Base-by-base conservation (phyloP, 1,284 basidiomycete genomes). In the Uromyces viciae-fabae region DNA sequence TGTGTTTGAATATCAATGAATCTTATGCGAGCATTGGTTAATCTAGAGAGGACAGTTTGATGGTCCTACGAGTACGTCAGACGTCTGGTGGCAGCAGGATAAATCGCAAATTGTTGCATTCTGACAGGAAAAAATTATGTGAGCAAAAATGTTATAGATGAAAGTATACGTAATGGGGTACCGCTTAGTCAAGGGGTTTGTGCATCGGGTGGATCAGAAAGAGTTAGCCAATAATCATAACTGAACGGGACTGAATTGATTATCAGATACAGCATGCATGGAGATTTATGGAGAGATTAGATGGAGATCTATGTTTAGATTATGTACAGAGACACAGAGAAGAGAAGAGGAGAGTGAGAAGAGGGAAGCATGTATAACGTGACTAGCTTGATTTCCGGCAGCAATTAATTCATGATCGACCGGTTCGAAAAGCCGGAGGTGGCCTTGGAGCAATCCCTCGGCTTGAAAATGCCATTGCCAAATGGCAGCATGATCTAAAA, bases 51-150 rank as follows among this genome's bases (percentile, higher is more conserved):
- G 64, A 68, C 28, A 14, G 11, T 49, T 49, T 49, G 11, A 71
- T 46, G 68, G 52, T 71, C 42, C 68, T 71, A 71, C 42, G 68
- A 46, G 38, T 69, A 71, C 68, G 43, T 71, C 42, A 71, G 68
- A 68, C 68, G 22, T 71, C 68, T 46, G 68, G 68, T 46, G 68
- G 68, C 42, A 52, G 46, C 68, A 42, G 68, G 36, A 46, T 36
- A 25, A 71, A 71, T 71, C 68, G 68, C 9, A 71, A 46, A 71
- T 71, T 46, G 46, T 71, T 71, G 68, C 19, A 49, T 52, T 36
- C 40, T 71, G 68, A 71, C 68, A 71, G 64, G 62, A 64, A 71
- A 71, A 71, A 71, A 71, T 71, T 71, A 71, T 71, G 42, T 71
- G 43, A 71, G 68, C 46, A 38, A 71, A 71, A 71, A 71, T n/a